These are phyloP conservation scores for Boletus semigastroideus DNA, from an alignment of 1,284 basidiomycete genomes.

Conservation along the genomic window DNA sequence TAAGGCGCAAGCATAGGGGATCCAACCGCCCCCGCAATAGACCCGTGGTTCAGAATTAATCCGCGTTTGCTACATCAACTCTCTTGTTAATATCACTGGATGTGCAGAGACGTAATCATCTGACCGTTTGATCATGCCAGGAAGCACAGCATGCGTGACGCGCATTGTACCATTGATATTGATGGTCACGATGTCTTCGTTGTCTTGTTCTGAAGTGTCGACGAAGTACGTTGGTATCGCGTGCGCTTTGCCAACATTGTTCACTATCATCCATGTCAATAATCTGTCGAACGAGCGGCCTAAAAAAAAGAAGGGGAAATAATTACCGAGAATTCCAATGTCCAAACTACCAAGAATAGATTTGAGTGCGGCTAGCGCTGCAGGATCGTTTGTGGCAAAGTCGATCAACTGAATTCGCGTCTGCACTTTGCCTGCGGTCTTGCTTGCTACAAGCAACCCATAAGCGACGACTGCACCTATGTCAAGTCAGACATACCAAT, in stretches of 20 bases:
- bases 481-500: conserved; percentile 55
- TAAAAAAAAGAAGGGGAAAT: not conserved
- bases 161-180: conserved; percentile 70
- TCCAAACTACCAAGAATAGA: conserved; percentile 58
- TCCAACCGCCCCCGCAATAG: conserved; percentile 87
- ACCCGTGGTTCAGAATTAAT: conserved; percentile 89
- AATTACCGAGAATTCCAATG: conserved; percentile 80
- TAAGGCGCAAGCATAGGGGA: conserved; percentile 95
- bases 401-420: conserved; percentile 80
- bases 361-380: conserved; percentile 55
- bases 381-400: conserved; percentile 63
- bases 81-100: conserved; percentile 3
- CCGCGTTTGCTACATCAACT: conserved; percentile 62
- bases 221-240: conserved; percentile 67
- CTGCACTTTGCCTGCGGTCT: conserved; percentile 54
- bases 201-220: conserved; percentile 62
- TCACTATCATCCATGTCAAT: conserved; percentile 67
- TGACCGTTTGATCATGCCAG: conserved; percentile 78
- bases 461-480: not conserved
- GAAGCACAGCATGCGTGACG: conserved; percentile 69
- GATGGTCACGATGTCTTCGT: conserved; percentile 66
- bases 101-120: conserved; percentile 19
- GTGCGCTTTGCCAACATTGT: conserved; percentile 95
- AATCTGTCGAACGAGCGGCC: not conserved
- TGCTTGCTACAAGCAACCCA: conserved; percentile 30